phyloP scores from a whole-genome alignment of 140 eudicot genomes.

The Flaveria floridana region DNA sequence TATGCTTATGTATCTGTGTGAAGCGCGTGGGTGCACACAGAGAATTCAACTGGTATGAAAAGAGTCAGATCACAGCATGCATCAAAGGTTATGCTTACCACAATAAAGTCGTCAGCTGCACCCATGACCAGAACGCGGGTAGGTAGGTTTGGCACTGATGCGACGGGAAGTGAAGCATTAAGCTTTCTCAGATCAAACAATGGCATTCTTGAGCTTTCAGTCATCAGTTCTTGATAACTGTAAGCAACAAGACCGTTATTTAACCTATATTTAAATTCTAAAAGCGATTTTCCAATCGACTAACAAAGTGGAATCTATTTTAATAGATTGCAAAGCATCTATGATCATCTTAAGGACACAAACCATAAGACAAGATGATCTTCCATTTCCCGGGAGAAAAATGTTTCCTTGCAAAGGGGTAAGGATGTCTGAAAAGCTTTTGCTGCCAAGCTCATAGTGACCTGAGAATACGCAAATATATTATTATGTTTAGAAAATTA shows the following conservation, averaged over 20 bases:
- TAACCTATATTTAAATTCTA: background rate
- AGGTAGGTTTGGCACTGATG: conserved; percentile 43
- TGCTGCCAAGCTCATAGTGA: conserved; percentile 91
- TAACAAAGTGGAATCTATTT: background rate
- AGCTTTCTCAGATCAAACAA: conserved; percentile 87
- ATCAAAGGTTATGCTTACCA: conserved; percentile 43
- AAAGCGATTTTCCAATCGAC: background rate
- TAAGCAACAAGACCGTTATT: background rate
- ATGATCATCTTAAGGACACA: conserved; percentile 22
- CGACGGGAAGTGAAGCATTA: conserved; percentile 85
- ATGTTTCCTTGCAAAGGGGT: conserved; percentile 82
- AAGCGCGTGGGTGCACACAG: background rate
- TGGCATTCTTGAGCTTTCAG: conserved; percentile 83
- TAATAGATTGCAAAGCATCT: background rate
- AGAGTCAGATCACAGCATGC: background rate
- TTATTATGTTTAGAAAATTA: background rate
- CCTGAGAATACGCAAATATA: conserved; percentile 42
- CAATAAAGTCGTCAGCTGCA: conserved; percentile 82
- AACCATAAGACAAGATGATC: conserved; percentile 70
- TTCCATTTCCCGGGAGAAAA: conserved; percentile 74
- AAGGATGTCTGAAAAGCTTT: conserved; percentile 84
- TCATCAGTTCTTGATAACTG: conserved; percentile 85
- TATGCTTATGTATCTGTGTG: background rate
- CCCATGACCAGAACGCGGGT: conserved; percentile 69
- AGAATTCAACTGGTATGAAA: background rate